phyloP scores from a whole-genome alignment of 1,139 yeast species.

The Saccharomycopsis hybrid region DNA sequence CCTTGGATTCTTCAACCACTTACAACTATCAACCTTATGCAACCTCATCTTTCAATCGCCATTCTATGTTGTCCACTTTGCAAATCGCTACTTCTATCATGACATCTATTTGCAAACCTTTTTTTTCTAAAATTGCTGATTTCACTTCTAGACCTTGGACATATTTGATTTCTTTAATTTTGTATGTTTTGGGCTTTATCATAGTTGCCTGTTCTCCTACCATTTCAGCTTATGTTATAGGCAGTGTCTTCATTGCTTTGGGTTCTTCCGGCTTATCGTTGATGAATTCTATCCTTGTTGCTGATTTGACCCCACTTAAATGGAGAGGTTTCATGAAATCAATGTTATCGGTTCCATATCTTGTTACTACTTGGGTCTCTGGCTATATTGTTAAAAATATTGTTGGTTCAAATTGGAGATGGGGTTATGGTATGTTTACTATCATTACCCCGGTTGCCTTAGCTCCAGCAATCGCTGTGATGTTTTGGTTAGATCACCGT shows the following conservation, averaged over 20 bases:
- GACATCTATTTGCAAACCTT: slow-evolving; percentile 29
- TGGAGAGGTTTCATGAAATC: slow-evolving; percentile 31
- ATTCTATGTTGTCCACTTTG: slow-evolving; percentile 33
- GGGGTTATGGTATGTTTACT: slow-evolving; percentile 38
- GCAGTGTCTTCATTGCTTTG: slow-evolving; percentile 29
- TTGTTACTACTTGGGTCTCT: slow-evolving; percentile 32
- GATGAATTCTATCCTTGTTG: slow-evolving; percentile 28
- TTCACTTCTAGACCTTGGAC: slow-evolving; percentile 30
- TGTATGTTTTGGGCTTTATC: slow-evolving; percentile 30
- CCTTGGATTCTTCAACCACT: slow-evolving; percentile 36
- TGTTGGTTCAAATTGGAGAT: slow-evolving; percentile 33
- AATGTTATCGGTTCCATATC: slow-evolving; percentile 29
- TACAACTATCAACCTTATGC: slow-evolving; percentile 31
- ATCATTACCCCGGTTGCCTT: slow-evolving; percentile 32
- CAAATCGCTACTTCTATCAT: slow-evolving; percentile 30
- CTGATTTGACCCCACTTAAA: slow-evolving; percentile 33
- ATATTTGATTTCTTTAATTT: slow-evolving; percentile 26
- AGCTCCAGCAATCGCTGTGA: slow-evolving; percentile 29
- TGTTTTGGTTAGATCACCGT: slow-evolving; percentile 29
- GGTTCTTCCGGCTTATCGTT: slow-evolving; percentile 29
- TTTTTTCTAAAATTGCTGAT: slow-evolving; percentile 32
- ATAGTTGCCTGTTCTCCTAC: slow-evolving; percentile 29
- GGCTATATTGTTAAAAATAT: slow-evolving; percentile 31
- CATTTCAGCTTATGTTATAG: slow-evolving; percentile 31
- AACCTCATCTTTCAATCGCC: slow-evolving; percentile 31